These are phyloP conservation scores for Leccinum angustisporum DNA, from an alignment of 1,284 basidiomycete genomes.

Conservation along the genomic window DNA sequence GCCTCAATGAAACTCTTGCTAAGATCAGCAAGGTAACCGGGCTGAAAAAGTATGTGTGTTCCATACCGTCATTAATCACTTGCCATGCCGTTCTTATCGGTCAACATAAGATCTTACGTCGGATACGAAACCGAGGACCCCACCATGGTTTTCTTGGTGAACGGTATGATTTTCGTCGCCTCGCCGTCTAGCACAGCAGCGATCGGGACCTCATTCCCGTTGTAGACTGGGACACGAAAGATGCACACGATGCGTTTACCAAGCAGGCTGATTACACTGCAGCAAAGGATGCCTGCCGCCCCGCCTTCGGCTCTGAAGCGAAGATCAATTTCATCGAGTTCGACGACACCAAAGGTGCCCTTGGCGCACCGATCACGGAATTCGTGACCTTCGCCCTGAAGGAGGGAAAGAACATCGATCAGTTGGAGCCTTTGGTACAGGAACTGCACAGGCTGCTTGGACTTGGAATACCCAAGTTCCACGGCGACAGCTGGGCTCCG, in stretches of 20 bases:
- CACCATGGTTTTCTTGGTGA: slow-evolving; percentile 29
- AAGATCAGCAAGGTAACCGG: slow-evolving; percentile 18
- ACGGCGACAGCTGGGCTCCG: slow-evolving; percentile 34
- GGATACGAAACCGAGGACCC: slow-evolving; percentile 32
- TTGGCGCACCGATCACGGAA: slow-evolving; percentile 33
- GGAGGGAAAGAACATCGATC: slow-evolving; percentile 15
- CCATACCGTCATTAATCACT: not conserved
- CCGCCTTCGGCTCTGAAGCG: slow-evolving; percentile 22
- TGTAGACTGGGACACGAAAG: slow-evolving; percentile 30
- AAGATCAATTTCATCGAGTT: slow-evolving; percentile 23
- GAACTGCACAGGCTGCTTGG: slow-evolving; percentile 22
- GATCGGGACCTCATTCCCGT: slow-evolving; percentile 8
- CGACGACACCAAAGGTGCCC: slow-evolving; percentile 19
- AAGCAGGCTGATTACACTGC: slow-evolving; percentile 11
- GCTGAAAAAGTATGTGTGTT: slow-evolving; percentile 17
- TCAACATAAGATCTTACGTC: slow-evolving; percentile 31
- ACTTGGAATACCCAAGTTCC: slow-evolving; percentile 22
- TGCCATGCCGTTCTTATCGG: slow-evolving; percentile 6
- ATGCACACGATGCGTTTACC: slow-evolving; percentile 15
- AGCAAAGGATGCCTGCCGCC: slow-evolving; percentile 4
- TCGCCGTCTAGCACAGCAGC: slow-evolving; percentile 3
- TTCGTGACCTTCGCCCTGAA: slow-evolving; percentile 36
- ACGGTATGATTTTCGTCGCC: slow-evolving; percentile 19
- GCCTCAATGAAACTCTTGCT: slow-evolving; percentile 16
- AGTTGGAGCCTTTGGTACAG: slow-evolving; percentile 26